phyloP scores from a whole-genome alignment of 1,139 yeast species.

The Taphrina wiesneri region DNA sequence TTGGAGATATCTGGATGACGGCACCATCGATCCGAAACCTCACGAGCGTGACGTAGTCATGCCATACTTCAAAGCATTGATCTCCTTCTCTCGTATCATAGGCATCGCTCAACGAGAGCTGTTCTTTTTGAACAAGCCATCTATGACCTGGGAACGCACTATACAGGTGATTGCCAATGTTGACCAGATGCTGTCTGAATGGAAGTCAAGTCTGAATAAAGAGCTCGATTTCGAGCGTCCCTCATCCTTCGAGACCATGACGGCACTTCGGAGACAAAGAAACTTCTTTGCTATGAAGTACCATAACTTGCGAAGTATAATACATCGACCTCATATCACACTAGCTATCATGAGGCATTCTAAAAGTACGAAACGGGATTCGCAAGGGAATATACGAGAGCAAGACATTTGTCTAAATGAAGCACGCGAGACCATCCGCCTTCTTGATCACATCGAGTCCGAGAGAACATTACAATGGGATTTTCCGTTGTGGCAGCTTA shows the following conservation, averaged over 20 bases:
- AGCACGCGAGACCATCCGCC: constrained; percentile 27
- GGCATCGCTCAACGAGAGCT: constrained; percentile 38
- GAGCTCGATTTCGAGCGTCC: constrained; percentile 32
- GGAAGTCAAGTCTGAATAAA: constrained; percentile 35
- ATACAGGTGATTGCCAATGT: constrained; percentile 32
- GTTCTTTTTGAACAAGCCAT: constrained; percentile 35
- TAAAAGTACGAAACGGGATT: constrained; percentile 9
- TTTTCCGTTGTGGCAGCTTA: constrained; percentile 33
- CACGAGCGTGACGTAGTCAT: constrained; percentile 24
- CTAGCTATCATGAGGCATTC: constrained; percentile 29
- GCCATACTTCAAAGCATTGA: constrained; percentile 36
- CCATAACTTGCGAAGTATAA: constrained; percentile 35
- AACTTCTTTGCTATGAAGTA: constrained; percentile 35
- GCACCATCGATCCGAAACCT: constrained; percentile 15
- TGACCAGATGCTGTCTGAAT: constrained; percentile 32
- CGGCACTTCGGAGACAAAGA: constrained; percentile 31
- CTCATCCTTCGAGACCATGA: constrained; percentile 9
- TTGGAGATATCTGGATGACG: constrained; percentile 34
- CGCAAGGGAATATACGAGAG: constrained; percentile 5
- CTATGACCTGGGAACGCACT: constrained; percentile 32
- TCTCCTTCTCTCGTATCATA: constrained; percentile 33
- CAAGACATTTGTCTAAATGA: constrained; percentile 30
- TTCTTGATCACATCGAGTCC: constrained; percentile 29
- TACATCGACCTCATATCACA: constrained; percentile 37
- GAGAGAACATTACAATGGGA: constrained; percentile 26